phyloP scores from a whole-genome alignment of 768 basidiomycete genomes.

The Suillus cothurnatus region DNA sequence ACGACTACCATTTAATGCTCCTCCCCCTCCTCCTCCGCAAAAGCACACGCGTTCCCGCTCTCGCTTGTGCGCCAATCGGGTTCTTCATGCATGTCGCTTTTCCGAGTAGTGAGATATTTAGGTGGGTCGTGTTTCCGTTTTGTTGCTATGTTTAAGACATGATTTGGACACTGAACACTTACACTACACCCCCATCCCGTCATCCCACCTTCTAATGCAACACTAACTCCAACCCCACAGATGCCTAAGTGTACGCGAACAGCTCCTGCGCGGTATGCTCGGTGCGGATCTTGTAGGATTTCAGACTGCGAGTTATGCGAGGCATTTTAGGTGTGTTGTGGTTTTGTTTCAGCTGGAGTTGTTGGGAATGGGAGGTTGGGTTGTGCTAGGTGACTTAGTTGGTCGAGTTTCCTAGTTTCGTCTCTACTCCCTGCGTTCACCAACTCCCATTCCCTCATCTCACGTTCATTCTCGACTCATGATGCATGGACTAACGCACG shows the following conservation, averaged over 20 bases:
- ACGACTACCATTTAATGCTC: conserved; percentile 97
- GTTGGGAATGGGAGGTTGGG: not conserved
- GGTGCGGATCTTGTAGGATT: conserved; percentile 93
- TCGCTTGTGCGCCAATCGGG: conserved; percentile 51
- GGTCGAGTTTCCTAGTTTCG: not conserved
- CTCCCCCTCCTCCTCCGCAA: conserved; percentile 85
- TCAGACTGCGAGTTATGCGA: conserved; percentile 82
- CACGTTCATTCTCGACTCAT: not conserved
- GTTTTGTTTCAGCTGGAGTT: not conserved
- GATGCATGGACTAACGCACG: not conserved
- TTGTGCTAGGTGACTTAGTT: not conserved
- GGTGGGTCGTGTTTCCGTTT: not conserved
- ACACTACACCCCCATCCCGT: not conserved
- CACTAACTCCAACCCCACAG: conserved; percentile 32
- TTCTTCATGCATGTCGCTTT: conserved; percentile 99
- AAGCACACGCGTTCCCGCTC: conserved; percentile 34
- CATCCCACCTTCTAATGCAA: not conserved
- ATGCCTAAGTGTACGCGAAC: conserved; percentile 77
- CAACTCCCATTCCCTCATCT: not conserved
- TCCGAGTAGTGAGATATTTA: conserved; percentile 92
- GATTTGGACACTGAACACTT: not conserved
- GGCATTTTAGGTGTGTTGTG: conserved; percentile 56
- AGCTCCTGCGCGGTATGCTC: conserved; percentile 86
- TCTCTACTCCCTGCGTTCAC: not conserved
- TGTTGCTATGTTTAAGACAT: not conserved